Evolutionary conservation across 176 grass and related monocot genomes (phyloP), one percentile per base, ranked within the genome.

Genomic region (Lolium multiflorum): DNA sequence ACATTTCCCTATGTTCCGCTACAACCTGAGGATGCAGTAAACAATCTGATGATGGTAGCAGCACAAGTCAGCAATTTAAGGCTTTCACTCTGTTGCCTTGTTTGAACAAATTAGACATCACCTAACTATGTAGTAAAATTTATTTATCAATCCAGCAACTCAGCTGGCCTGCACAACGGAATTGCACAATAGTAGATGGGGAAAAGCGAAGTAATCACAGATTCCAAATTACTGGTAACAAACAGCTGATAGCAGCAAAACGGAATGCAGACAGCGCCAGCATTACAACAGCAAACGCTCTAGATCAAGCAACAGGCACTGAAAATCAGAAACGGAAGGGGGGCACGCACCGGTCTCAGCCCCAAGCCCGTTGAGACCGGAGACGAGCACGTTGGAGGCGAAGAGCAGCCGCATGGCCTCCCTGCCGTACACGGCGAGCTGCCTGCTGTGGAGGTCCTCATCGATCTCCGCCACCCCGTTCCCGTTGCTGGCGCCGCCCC

Each of bases 351-450:
- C 92, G 20, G 94, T 95, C 92, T 97, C 95, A 63, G 87, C 91
- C 25, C 91, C 92, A 38, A 95, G 95, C 37, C 91, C 95, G 55
- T 93, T 94, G 5, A 98, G 87, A 11, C 95, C 87, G 5, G 95
- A 95, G 68, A 98, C 51, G 67, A 95, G 89, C 59, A 98, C 89
- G 90, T 85, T 87, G 56, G 92, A 91, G 4, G 84, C 87, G 20
- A 91, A 98, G 59, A 98, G 89, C 71, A 83, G 87, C 78, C 64
- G 91, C 92, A 98, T 98, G 11, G 92, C 93, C 89, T 93, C 91
- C 79, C 95, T 91, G 65, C 93, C 91, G 25, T 98, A 97, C 26
- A 98, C 91, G 9, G 89, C 92, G 26, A 98, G 93, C 85, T 93
- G 92, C 60, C 91, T 86, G 57, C 91, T 98, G 79, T 93, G 95